Conservation (phyloP, 2,329 filamentous ascomycete species). For the Fusarium newnesense region DNA sequence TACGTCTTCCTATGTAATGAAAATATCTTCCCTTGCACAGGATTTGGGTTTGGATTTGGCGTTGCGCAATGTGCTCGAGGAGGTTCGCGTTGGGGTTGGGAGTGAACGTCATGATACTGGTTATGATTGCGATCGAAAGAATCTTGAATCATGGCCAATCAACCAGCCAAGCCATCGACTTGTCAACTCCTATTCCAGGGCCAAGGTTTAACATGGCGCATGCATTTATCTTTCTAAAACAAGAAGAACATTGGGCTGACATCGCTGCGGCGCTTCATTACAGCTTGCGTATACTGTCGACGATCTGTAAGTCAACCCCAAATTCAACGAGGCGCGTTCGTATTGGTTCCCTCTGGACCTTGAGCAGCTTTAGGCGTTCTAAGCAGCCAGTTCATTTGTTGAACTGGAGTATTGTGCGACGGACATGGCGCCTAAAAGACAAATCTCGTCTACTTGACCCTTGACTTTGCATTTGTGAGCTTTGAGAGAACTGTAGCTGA, state of each 20-base stretch:
- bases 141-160: constrained; percentile 21
- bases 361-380: constrained; percentile 23
- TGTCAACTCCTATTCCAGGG: constrained; percentile 17
- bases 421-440: constrained; percentile 17
- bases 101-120: constrained; percentile 17
- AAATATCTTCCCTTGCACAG: not conserved
- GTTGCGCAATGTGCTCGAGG: constrained; percentile 12
- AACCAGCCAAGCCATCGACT: constrained; percentile 15
- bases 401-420: constrained; percentile 29
- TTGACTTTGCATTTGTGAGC: constrained; percentile 23
- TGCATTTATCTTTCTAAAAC: constrained; percentile 17
- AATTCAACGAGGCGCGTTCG: constrained; percentile 41
- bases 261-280: constrained; percentile 45
- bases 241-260: constrained; percentile 47
- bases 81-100: constrained; percentile 4
- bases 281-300: constrained; percentile 89
- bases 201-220: constrained; percentile 19
- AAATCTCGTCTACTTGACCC: constrained; percentile 16
- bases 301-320: constrained; percentile 78
- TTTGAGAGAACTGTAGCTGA: constrained; percentile 41
- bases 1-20: constrained; percentile 58
- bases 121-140: constrained; percentile 27
- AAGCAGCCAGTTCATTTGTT: constrained; percentile 29
- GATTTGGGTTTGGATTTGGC: not conserved
- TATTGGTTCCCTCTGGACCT: constrained; percentile 34